These are phyloP conservation scores for Debaryomycetaceae sp. DNA, from an alignment of 1,139 yeast species.

Conservation along the genomic window DNA sequence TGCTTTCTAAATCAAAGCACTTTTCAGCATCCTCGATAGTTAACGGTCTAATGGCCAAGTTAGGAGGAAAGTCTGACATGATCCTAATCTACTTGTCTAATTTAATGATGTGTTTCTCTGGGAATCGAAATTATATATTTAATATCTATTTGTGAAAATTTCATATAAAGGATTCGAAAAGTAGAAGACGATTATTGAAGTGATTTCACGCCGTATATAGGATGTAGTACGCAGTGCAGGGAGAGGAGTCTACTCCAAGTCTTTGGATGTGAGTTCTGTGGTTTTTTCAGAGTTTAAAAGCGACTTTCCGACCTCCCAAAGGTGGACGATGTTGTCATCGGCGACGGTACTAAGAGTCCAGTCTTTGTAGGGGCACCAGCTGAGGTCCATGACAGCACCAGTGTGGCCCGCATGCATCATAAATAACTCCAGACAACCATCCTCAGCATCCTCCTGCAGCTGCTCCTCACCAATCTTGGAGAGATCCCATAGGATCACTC, in stretches of 20 bases:
- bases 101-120: not conserved
- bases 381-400: conserved; percentile 67
- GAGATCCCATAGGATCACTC: conserved; percentile 74
- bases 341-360: conserved; percentile 75
- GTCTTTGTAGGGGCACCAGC: conserved; percentile 65
- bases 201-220: not conserved
- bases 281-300: conserved; percentile 39
- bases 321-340: conserved; percentile 72
- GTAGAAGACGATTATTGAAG: no score
- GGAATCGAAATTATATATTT: not conserved
- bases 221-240: not conserved
- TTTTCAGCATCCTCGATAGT: conserved; percentile 64
- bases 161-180: not conserved
- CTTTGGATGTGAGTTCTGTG: conserved; percentile 16
- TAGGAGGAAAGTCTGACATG: conserved; percentile 45
- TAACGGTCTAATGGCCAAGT: conserved; percentile 81
- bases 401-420: conserved; percentile 91
- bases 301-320: conserved; percentile 64
- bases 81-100: not conserved
- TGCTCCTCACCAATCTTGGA: conserved; percentile 74
- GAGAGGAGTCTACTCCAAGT: conserved; percentile 16
- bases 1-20: conserved; percentile 58
- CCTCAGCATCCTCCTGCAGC: conserved; percentile 72
- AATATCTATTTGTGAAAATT: not conserved
- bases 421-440: conserved; percentile 75